Conservation (phyloP, 169 alveolate species). For the Babesia ovis region DNA sequence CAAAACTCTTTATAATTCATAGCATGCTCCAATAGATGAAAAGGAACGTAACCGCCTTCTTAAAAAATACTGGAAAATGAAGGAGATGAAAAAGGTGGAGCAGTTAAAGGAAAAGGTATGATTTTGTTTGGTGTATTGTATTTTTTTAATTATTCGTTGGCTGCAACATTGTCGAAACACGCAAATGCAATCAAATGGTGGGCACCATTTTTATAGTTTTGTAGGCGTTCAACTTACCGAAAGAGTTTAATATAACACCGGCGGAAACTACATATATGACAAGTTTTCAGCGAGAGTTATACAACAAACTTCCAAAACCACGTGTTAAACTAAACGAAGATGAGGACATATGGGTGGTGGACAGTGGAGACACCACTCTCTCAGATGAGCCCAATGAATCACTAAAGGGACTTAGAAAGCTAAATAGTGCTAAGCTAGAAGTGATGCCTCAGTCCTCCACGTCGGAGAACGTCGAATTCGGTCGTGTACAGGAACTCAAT, state of each 20-base stretch:
- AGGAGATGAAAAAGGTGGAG: conserved; percentile 39
- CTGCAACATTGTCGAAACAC: too few relatives aligned
- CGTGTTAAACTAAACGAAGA: conserved; percentile 13
- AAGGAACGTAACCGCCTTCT: conserved; percentile 24
- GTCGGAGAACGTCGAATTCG: neutral
- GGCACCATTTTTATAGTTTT: too few relatives aligned
- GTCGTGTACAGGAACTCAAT: conserved; percentile 29
- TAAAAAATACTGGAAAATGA: conserved; percentile 22
- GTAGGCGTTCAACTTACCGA: conserved; percentile 58
- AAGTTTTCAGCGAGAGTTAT: conserved; percentile 48
- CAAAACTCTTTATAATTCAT: neutral
- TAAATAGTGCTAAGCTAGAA: neutral
- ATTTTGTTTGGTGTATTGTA: neutral
- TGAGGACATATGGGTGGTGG: conserved; percentile 52
- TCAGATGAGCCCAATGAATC: conserved; percentile 17
- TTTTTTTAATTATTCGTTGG: neutral
- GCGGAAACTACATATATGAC: conserved; percentile 45
- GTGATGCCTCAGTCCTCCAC: neutral
- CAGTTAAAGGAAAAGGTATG: conserved; percentile 48
- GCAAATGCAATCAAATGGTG: too few relatives aligned
- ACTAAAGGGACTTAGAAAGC: conserved; percentile 12
- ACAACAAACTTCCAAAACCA: conserved; percentile 35
- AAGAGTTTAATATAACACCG: conserved; percentile 25
- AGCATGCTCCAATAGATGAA: conserved; percentile 47
- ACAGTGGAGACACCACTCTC: conserved; percentile 50